Percentiles rank a stretch among this genome's conserved stretches.
Evolutionary conservation across 2,329 filamentous ascomycete genomes (phyloP).

Genomic region (Aureobasidium sp.): DNA sequence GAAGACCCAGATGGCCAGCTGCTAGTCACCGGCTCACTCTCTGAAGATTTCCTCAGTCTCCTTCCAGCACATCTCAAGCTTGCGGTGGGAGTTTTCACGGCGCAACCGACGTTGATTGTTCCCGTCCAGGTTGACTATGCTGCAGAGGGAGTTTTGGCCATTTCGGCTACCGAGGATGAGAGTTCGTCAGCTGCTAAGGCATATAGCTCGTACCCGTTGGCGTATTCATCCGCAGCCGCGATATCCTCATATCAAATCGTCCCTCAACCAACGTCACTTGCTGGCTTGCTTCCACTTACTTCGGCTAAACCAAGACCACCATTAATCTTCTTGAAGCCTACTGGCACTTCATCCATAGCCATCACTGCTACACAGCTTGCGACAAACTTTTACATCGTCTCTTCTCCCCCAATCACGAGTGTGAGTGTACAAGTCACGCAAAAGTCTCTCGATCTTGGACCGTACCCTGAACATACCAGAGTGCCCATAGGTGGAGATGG

Average conservation of each 20-base stretch:
- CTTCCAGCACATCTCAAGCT: conserved; percentile 22
- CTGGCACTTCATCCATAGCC: not conserved
- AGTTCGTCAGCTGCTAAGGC: not conserved
- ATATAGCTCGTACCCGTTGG: not conserved
- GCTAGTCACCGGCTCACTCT: conserved; percentile 24
- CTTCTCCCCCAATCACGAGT: not conserved
- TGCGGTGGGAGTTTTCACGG: conserved; percentile 32
- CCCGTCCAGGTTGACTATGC: conserved; percentile 36
- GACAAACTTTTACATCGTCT: conserved; percentile 12
- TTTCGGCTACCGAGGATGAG: not conserved
- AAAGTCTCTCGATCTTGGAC: not conserved
- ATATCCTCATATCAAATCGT: not conserved
- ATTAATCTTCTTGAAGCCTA: conserved; percentile 21
- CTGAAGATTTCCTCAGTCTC: not conserved
- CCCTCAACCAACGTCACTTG: not conserved
- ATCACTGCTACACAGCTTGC: not conserved
- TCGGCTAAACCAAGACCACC: not conserved
- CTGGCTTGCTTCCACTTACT: not conserved
- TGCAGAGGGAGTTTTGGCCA: conserved; percentile 20
- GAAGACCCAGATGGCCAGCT: conserved; percentile 26
- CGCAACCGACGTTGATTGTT: conserved; percentile 37
- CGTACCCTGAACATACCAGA: not conserved
- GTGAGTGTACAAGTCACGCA: not conserved
- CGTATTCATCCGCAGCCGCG: not conserved
- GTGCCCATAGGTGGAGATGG: not conserved